Evolutionary conservation across 1,284 basidiomycete genomes (phyloP), one percentile per base, ranked within the genome.

Genomic region (Filobasidium uniguttulatum): DNA sequence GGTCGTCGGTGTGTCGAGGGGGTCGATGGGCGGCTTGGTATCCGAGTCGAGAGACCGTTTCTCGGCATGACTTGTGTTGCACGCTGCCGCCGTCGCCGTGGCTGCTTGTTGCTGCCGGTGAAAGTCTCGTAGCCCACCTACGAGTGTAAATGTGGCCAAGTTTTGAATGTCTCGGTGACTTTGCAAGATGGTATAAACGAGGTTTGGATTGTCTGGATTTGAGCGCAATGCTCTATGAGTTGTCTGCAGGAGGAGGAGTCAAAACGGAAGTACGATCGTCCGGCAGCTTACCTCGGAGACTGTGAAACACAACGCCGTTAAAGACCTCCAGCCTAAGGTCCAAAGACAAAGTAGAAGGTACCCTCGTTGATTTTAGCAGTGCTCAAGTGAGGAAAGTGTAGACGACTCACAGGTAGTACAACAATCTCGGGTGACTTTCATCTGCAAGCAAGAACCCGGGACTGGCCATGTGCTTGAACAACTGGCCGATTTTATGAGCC

Each of bases 371-470:
- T 9, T 25, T 15, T 9, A 44, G 19, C 25, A 25, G 28, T 10
- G 10, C n/a, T 36, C 20, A 14, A 23, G 2, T 26, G n/a, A n/a
- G n/a, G n/a, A 5, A 23, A 17, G n/a, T 12, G 17, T 17, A 3
- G 15, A 9, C 5, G 28, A 60, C 73, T 56, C 54, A 85, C 81
- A 89, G 80, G 69, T 93, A 93, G 69, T 85, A 96, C 26, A 94
- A 73, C 22, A 96, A 70, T 45, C 91, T 73, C 2, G 93, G 93
- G 64, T 97, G 85, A 5, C 88, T 86, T 67, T 96, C 90, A 57
- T 96, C 90, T 0, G 86, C 82, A 25, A 98, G 72, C 33, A 98
- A 71, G 68, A 96, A 97, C 6, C 79, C 72, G 0, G 93, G 86
- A 53, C 82, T 84, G 0, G 87, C 81, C 63, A 97, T 93, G 0